Evolutionary conservation across 331 rosid species (phyloP).

Genomic region (Telfairia occidentalis): DNA sequence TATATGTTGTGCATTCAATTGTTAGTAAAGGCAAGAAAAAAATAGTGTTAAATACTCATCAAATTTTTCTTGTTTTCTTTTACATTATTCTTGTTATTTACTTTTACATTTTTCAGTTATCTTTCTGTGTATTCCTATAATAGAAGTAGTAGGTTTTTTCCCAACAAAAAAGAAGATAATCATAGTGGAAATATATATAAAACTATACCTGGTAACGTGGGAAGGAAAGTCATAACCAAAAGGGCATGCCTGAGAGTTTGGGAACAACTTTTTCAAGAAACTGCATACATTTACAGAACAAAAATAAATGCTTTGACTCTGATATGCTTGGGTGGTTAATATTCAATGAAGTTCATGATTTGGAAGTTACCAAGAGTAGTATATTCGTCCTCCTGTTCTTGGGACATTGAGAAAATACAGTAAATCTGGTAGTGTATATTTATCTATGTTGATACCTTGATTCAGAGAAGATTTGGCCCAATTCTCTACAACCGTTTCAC

Average conservation of each 20-base stretch:
- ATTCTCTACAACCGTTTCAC: constrained; percentile 55
- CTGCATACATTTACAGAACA: constrained; percentile 31
- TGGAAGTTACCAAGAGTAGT: constrained; percentile 63
- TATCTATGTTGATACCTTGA: constrained; percentile 44
- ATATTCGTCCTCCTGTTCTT: constrained; percentile 91
- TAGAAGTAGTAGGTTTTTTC: too few species aligned
- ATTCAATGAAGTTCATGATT: neutral
- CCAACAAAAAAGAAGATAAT: too few species aligned
- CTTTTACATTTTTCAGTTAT: too few species aligned
- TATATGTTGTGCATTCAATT: too few species aligned
- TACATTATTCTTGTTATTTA: too few species aligned
- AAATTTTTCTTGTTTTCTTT: too few species aligned
- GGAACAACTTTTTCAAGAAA: constrained; percentile 74
- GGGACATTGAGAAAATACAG: constrained; percentile 89
- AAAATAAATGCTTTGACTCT: neutral
- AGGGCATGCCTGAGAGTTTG: constrained; percentile 70
- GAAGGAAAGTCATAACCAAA: constrained; percentile 90
- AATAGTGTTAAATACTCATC: too few species aligned
- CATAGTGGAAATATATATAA: neutral
- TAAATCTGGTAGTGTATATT: constrained; percentile 60
- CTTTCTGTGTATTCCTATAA: too few species aligned
- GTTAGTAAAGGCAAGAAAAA: too few species aligned
- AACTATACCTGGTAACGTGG: constrained; percentile 73
- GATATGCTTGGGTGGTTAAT: neutral
- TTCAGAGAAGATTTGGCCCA: constrained; percentile 66